phyloP scores from a whole-genome alignment of 164 flowering plant species.

The Stephania yunnanensis region DNA sequence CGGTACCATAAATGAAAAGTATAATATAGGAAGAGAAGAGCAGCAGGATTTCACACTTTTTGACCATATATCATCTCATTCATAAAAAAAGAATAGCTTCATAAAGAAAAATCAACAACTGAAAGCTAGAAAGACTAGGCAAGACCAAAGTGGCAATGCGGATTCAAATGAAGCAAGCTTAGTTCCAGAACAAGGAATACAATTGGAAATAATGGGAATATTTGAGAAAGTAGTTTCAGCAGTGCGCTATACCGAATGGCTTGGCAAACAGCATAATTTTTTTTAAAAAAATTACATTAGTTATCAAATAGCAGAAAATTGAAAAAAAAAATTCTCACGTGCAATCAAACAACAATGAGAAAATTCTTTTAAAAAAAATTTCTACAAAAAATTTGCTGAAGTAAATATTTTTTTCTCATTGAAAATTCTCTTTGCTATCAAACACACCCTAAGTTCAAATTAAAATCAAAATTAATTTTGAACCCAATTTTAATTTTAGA shows the following conservation, averaged over 20 bases:
- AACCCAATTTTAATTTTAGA: too few species aligned
- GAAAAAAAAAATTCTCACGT: too few species aligned
- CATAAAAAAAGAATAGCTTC: conserved; percentile 8
- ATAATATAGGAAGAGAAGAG: conserved; percentile 15
- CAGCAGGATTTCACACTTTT: conserved; percentile 18
- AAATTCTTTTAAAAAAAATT: too few species aligned
- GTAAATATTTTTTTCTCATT: too few species aligned
- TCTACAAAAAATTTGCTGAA: too few species aligned
- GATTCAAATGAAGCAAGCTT: conserved; percentile 10
- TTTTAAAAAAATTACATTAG: too few species aligned
- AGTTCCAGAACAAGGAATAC: conserved; percentile 17
- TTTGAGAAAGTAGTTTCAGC: conserved; percentile 45
- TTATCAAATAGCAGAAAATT: too few species aligned
- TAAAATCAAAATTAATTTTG: too few species aligned
- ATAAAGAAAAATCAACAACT: conserved; percentile 13
- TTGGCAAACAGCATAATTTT: too few species aligned
- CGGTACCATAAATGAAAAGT: conserved; percentile 18
- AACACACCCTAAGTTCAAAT: too few species aligned
- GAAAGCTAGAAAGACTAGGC: conserved; percentile 13
- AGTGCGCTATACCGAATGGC: conserved; percentile 41
- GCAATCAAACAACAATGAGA: too few species aligned
- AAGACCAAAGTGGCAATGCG: conserved; percentile 11
- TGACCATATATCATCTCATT: conserved; percentile 17
- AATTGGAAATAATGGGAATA: conserved; percentile 30
- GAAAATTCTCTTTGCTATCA: too few species aligned